Evolutionary conservation across 163 green algal genomes (phyloP), one percentile per base, ranked within the genome.

Genomic region (Scenedesmus sp.): DNA sequence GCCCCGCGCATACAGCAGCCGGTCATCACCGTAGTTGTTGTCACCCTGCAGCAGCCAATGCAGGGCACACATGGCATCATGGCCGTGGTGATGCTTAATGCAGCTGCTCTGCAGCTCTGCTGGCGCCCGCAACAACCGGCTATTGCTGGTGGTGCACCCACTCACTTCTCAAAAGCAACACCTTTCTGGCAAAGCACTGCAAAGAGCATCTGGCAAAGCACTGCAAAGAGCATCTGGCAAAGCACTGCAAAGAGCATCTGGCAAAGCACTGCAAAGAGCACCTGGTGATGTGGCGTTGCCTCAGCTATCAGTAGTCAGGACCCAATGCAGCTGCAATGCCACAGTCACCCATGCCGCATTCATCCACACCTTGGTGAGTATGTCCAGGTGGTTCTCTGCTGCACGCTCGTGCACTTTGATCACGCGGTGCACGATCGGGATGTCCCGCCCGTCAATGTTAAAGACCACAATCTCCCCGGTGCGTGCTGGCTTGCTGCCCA

Each of bases 1-100:
- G 0, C 98, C 98, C 26, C 92, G 89, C 0, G 95, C 95, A 93
- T 99, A 99, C 88, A 99, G 93, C 60, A 93, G 94, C 20, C 97
- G 93, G 93, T 99, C 98, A 90, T 99, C 97, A 2, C 96, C 96
- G 91, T 97, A 98, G 95, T 99, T 99, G 94, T 99, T 99, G 95
- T 99, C 98, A 23, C 98, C 98, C 96, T 99, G 88, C 56, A 81
- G 74, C 74, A 82, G 2, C 2, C 18, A 85, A 34, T 4, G 26
- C 66, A 76, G 10, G 62, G 2, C 12, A 73, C 12, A 73, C 20
- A 5, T 73, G 18, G 12, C 12, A 73, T 23, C 64, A 73, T 5
- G 12, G 18, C 10, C 12, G 3, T 23, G 10, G 8, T 5, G 34
- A n/a, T 12, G n/a, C 52, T 85, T 12, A 16, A 57, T 57, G 13